Percentiles rank a stretch among this genome's conserved stretches.
These are phyloP conservation scores for Canna indica DNA, from an alignment of 176 grass and related monocot genomes.

Conservation along the genomic window DNA sequence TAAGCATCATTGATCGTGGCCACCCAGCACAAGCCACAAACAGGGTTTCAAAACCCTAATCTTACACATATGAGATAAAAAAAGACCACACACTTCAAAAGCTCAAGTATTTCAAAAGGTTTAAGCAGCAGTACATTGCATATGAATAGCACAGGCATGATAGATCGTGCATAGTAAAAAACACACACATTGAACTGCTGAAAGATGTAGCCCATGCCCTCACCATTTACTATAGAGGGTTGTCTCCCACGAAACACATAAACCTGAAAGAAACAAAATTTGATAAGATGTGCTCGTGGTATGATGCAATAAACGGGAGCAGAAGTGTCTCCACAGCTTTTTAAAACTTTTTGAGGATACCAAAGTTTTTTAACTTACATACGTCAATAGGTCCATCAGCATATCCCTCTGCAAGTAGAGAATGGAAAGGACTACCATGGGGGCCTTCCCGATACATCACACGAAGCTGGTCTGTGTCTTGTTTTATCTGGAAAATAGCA, in stretches of 20 bases:
- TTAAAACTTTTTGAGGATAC: slow-evolving; percentile 5
- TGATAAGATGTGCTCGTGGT: neutral
- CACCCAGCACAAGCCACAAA: neutral
- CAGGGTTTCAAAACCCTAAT: neutral
- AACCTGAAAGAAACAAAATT: slow-evolving; percentile 42
- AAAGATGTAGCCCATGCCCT: slow-evolving; percentile 18
- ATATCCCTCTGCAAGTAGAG: slow-evolving; percentile 71
- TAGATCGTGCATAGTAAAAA: slow-evolving; percentile 1
- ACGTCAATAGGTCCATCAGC: slow-evolving; percentile 91
- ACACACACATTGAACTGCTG: neutral
- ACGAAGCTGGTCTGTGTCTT: slow-evolving; percentile 76
- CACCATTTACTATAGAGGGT: slow-evolving; percentile 88
- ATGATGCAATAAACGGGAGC: neutral
- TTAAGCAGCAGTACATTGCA: neutral
- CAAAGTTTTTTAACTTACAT: too few species aligned
- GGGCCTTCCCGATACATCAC: slow-evolving; percentile 82
- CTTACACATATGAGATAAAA: neutral
- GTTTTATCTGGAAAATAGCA: slow-evolving; percentile 39
- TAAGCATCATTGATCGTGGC: neutral
- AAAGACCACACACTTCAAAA: neutral
- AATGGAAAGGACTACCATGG: slow-evolving; percentile 79
- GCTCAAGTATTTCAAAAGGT: neutral
- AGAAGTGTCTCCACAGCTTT: neutral
- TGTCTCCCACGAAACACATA: slow-evolving; percentile 86
- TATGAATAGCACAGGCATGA: neutral